Base-by-base conservation (phyloP, 2,329 filamentous ascomycete genomes). In the Ophiostoma sp. region DNA sequence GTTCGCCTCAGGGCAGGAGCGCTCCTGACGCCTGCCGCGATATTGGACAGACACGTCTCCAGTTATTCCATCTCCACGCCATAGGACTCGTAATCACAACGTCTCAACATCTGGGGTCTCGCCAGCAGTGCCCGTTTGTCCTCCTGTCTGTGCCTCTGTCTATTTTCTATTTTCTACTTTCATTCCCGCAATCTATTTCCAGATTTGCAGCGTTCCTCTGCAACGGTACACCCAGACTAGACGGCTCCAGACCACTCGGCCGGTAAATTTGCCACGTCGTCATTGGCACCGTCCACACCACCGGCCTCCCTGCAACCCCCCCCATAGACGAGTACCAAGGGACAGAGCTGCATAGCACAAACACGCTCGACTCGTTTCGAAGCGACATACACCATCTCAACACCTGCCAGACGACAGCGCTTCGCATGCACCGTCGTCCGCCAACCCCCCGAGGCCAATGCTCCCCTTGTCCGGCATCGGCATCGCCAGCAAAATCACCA, bases 51-150 rank as follows among this genome's bases (percentile, higher is more conserved):
- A 65, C 33, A 65, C 35, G 62, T 36, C 33, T 15, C 62, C 62
- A 64, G 52, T 57, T 57, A 57, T 57, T 57, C 20, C 44, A n/a
- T 48, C 44, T 57, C 60, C 60, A 64, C 36, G 31, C 39, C 68
- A 60, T 20, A 62, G 41, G 60, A 36, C 64, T 70, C 68, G 68
- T 70, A 70, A 70, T 67, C 64, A 62, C 68, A 70, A 70, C 68
- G 68, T 67, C 62, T 70, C 64, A 48, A 70, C 65, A 67, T 67
- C 68, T 33, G 64, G 64, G 48, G 68, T 67, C 27, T 36, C 31
- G 39, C 33, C 60, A 62, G 4, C 68, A 64, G 35, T 48, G 33
- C 35, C 6, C 17, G 60, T 20, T 65, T 39, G 62, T 17, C 35
- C 27, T 64, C 23, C 10, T 57, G n/a, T 57, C 10, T 57, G n/a